Evolutionary conservation across 148 eudicot genomes (phyloP).

Genomic region (Fagopyrum homotropicum): DNA sequence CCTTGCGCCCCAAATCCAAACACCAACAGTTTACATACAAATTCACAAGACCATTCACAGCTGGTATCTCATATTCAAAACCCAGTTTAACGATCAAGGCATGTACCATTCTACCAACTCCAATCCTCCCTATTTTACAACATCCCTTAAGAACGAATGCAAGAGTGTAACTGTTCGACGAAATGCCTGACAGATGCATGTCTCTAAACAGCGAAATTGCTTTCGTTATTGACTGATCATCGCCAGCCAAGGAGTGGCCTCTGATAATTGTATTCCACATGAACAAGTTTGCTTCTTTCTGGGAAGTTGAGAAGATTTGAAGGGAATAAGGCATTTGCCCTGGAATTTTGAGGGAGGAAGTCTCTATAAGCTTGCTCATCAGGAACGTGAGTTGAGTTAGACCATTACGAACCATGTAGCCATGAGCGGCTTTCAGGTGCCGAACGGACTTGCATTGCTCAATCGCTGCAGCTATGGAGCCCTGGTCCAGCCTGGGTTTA

Average conservation of each 20-base stretch:
- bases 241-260: constrained; percentile 10
- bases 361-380: constrained; percentile 12
- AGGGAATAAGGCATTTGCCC: constrained; percentile 14
- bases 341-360: constrained; percentile 5
- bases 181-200: constrained; percentile 6
- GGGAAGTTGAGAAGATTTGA: constrained; percentile 9
- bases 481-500: constrained; percentile 1
- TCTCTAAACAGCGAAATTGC: constrained; percentile 3
- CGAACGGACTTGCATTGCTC: constrained; percentile 13
- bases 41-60: constrained; percentile 11
- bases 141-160: constrained; percentile 14
- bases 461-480: constrained; percentile 12
- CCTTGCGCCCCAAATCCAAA: constrained; percentile 9
- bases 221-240: constrained; percentile 5
- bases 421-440: constrained; percentile 13
- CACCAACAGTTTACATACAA: constrained; percentile 15
- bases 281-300: constrained; percentile 14
- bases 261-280: constrained; percentile 15
- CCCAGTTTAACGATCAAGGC: constrained; percentile 7
- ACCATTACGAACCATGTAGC: constrained; percentile 15
- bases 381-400: constrained; percentile 6
- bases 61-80: neutral
- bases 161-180: constrained; percentile 8
- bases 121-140: constrained; percentile 14
- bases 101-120: constrained; percentile 15